A percentile compares a stretch with the other conserved stretches of the same genome.
These are phyloP conservation scores for Coemansia sp. DNA, from an alignment of 192 early-diverging fungal genomes.

Conservation along the genomic window DNA sequence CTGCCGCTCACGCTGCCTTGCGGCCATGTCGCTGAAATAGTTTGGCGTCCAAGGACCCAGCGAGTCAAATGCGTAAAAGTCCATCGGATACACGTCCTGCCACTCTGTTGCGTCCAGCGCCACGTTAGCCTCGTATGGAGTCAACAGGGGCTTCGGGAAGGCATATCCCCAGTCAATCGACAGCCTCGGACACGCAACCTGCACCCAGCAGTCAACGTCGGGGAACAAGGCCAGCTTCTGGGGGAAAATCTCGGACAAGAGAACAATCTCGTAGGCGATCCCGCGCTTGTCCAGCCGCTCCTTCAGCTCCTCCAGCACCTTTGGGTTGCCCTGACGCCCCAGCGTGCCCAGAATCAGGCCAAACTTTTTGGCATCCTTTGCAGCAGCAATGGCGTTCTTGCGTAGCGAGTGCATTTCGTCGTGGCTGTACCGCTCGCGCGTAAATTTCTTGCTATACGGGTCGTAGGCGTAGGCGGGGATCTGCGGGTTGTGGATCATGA, in stretches of 20 bases:
- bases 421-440: constrained; percentile 92
- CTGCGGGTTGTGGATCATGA: constrained; percentile 96
- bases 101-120: constrained; percentile 75
- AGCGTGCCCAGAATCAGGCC: constrained; percentile 95
- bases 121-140: constrained; percentile 93
- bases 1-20: constrained; percentile 24
- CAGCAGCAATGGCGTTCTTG: constrained; percentile 75
- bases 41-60: constrained; percentile 94
- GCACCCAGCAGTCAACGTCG: constrained; percentile 88
- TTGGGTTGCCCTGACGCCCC: constrained; percentile 92
- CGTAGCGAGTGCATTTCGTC: constrained; percentile 86
- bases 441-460: constrained; percentile 90
- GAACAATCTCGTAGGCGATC: constrained; percentile 67
- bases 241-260: constrained; percentile 95
- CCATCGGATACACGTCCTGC: constrained; percentile 94
- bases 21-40: constrained; percentile 54
- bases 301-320: constrained; percentile 83
- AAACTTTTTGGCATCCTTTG: constrained; percentile 71
- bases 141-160: constrained; percentile 85
- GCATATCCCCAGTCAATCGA: constrained; percentile 99
- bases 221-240: constrained; percentile 85
- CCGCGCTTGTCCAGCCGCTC: constrained; percentile 58
- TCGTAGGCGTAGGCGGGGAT: constrained; percentile 92
- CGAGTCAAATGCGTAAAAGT: constrained; percentile 91
- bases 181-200: constrained; percentile 92